These are phyloP conservation scores for Solanum paucissectum DNA, from an alignment of 257 asterid genomes.

Conservation along the genomic window DNA sequence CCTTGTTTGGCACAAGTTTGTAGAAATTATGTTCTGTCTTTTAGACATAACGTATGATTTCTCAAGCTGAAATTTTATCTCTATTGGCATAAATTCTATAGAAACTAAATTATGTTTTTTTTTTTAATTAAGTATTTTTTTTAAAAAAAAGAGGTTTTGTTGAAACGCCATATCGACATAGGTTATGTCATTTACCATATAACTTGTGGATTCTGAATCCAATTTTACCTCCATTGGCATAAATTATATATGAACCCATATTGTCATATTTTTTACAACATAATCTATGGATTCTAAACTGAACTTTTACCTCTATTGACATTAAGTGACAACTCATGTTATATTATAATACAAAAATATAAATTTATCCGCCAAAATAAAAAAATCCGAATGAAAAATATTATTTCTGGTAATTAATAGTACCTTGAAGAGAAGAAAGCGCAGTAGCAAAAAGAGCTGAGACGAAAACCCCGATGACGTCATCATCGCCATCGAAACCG, in stretches of 20 bases:
- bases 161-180: neutral
- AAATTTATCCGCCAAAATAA: too few species aligned
- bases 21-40: neutral
- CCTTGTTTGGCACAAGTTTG: neutral
- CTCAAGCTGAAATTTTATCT: neutral
- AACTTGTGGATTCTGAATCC: neutral
- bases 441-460: neutral
- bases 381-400: neutral
- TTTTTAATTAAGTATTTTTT: neutral
- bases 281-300: neutral
- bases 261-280: too few species aligned
- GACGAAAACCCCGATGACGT: neutral
- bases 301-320: neutral
- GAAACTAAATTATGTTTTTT: neutral
- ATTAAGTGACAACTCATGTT: too few species aligned
- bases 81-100: neutral
- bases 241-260: too few species aligned
- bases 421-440: neutral
- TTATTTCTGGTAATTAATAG: neutral
- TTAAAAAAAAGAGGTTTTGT: neutral
- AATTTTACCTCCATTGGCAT: neutral
- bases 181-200: neutral
- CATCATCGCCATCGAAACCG: neutral
- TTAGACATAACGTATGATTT: neutral
- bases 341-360: too few species aligned